Base-by-base conservation (phyloP, 345 rosid genomes). In the Trapa bicornis region DNA sequence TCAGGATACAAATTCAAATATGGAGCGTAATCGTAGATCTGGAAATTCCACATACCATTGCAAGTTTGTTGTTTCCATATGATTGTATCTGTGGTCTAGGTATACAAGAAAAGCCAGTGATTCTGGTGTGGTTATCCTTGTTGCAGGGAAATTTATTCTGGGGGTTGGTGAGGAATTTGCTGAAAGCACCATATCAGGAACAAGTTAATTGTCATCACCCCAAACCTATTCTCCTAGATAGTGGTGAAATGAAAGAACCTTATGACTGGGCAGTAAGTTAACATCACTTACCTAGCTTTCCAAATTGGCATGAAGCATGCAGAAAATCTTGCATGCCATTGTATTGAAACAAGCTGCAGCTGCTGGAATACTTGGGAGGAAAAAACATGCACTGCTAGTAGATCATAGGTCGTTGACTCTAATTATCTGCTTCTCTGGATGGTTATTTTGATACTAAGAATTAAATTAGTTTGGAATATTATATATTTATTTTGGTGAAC, bases 201-300 rank as follows among this genome's bases (percentile, higher is more conserved):
- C 95, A 86, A 78, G 63, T 83, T 54, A 39, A 76, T 36, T 88
- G 89, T 75, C 95, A 88, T 77, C 76, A 68, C 65, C 91, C 95
- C 16, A 88, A 88, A 74, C 91, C 91, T 33, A 81, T 88, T 76
- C 72, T 88, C 73, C 89, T 88, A 65, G 91, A 86, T 72, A 88
- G 89, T 14, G 91, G 95, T 70, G 91, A 88, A 80, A 88, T 88
- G 91, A 88, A 84, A 73, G 41, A 35, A 72, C 95, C 95, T 6
- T 86, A 88, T 80, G 91, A 81, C 67, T 88, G 95, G 95, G 89
- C 87, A 54, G 91, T 88, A 66, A 81, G 89, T 80, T 17, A 56
- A n/a, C 37, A 54, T 43, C 61, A 53, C 47, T 22, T 75, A 62
- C 36, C 39, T 29, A 16, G 33, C 42, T 0, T 47, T 10, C 29